Evolutionary conservation across 176 grass and related monocot species (phyloP), one percentile per base, ranked within the genome.

Genomic region (Lolium perenne): DNA sequence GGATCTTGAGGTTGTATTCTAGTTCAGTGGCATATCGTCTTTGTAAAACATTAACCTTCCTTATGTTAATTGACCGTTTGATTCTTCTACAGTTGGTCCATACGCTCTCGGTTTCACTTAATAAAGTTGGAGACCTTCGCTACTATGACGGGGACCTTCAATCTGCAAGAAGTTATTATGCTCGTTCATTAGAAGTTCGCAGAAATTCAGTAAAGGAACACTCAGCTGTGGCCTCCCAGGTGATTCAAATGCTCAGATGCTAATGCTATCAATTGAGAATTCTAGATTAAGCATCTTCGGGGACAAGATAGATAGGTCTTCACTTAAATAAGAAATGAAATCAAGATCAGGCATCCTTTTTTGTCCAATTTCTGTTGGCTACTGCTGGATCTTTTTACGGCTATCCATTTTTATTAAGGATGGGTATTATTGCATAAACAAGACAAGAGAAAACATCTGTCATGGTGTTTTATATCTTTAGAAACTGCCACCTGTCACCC

Each of bases 101-200:
- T 84, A 99, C 94, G 1, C 84, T 99, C 6, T 96, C 97, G 13
- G 92, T 99, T 90, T 99, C 97, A 29, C 90, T 99, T 57, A 96
- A 99, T 88, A 99, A 99, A 91, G 88, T 96, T 80, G 94, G 97
- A 74, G 94, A 99, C 73, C 88, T 99, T 82, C 90, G 71, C 49
- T 99, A 96, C 55, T 99, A 99, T 80, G 90, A 71, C 41, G 94
- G 97, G 70, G 88, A 99, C 74, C 90, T 99, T 14, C 58, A 99
- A 84, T 99, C 90, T 73, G 94, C 97, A 25, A 96, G 92, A 91
- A 91, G 59, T 81, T 96, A 94, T 86, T 99, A 99, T 93, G 84
- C 87, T 45, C 83, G 71, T 11, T 92, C 97, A 38, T 96, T 96
- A 92, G 88, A 91, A 17, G 94, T 99, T 83, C 90, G 94, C 65